phyloP scores from a whole-genome alignment of 2,329 filamentous ascomycete genomes.

The Myriosclerotinia scirpicola region DNA sequence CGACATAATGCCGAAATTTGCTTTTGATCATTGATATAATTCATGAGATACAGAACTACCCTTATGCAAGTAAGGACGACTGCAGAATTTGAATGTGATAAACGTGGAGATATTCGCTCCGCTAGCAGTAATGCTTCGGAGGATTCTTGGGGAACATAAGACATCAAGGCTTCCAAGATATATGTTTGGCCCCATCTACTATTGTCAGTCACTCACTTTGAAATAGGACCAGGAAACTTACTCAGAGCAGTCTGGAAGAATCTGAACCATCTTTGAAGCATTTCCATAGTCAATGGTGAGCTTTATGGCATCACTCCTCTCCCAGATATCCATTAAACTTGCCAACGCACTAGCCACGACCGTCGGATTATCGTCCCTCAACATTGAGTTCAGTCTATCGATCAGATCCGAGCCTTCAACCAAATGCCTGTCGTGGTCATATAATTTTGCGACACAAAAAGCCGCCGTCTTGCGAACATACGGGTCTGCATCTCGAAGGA shows the following conservation, averaged over 20 bases:
- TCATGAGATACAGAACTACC: conserved; percentile 96
- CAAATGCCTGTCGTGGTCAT: conserved; percentile 89
- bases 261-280: conserved; percentile 96
- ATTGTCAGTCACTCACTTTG: conserved; percentile 3
- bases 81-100: conserved; percentile 95
- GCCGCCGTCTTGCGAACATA: conserved; percentile 98
- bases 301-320: conserved; percentile 94
- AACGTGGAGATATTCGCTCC: conserved; percentile 89
- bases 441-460: conserved; percentile 94
- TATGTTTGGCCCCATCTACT: conserved; percentile 96
- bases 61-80: conserved; percentile 95
- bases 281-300: conserved; percentile 97
- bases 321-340: conserved; percentile 95
- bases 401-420: conserved; percentile 92
- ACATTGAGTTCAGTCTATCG: conserved; percentile 81
- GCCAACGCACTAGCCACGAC: conserved; percentile 94
- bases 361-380: conserved; percentile 95
- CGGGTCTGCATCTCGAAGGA: conserved; percentile 84
- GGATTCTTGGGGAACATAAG: conserved; percentile 90
- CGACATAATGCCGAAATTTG: conserved; percentile 83
- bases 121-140: conserved; percentile 85
- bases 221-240: conserved; percentile 49
- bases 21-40: conserved; percentile 92
- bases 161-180: conserved; percentile 96
- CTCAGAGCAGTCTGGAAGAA: conserved; percentile 95